phyloP scores from a whole-genome alignment of 2,329 filamentous ascomycete genomes.

The Gaeumannomyces sp. region DNA sequence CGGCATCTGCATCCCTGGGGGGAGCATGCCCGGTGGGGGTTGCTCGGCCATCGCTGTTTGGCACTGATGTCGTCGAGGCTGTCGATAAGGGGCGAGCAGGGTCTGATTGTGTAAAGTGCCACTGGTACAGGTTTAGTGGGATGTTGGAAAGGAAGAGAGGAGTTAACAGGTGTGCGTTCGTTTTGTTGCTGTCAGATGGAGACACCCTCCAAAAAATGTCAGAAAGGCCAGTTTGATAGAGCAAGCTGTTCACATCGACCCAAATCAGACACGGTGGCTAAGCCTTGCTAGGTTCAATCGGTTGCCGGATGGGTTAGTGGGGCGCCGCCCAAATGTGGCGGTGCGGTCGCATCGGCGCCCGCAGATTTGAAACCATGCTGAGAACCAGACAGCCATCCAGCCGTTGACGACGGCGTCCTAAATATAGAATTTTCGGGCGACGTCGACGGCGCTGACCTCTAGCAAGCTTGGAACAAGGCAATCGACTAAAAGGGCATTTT shows the following conservation, averaged over 20 bases:
- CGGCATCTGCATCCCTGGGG: slow-evolving; percentile 40
- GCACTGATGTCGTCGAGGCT: not conserved
- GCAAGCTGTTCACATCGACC: slow-evolving; percentile 7
- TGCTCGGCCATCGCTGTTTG: not conserved
- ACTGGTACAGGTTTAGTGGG: no score
- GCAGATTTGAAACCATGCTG: not conserved
- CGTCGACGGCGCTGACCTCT: not conserved
- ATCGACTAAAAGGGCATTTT: not conserved
- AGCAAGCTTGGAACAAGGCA: not conserved
- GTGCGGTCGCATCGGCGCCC: not conserved
- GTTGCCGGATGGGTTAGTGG: not conserved
- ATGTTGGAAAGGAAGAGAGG: not conserved
- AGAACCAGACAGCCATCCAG: not conserved
- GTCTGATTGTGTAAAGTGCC: not conserved
- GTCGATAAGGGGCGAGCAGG: not conserved
- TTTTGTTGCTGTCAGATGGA: not conserved
- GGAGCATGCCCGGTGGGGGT: slow-evolving; percentile 18
- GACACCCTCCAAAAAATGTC: not conserved
- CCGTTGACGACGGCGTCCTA: not conserved
- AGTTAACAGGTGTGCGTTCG: not conserved
- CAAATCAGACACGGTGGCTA: not conserved
- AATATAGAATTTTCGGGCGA: not conserved
- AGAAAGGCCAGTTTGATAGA: slow-evolving; percentile 2
- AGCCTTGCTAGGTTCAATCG: not conserved
- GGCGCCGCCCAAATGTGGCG: not conserved